Base-by-base conservation (phyloP, 345 rosid species). In the Populus ilicifolia region DNA sequence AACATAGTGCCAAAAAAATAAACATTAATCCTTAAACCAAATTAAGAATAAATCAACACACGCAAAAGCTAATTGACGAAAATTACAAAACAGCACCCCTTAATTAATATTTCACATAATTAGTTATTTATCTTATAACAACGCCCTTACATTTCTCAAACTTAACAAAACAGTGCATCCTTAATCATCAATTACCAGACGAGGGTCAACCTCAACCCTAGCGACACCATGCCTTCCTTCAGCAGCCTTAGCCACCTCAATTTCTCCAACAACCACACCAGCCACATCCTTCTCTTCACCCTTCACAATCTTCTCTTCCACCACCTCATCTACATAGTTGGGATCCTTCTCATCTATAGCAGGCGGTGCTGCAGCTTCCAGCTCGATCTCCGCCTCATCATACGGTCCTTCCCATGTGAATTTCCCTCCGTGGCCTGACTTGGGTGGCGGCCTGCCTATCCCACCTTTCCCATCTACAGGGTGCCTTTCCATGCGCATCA, bases 401-500 rank as follows among this genome's bases (percentile, higher is more conserved):
- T 43, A 86, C 0, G 96, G 91, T 0, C 96, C 98, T 67, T 93
- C 97, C 97, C 99, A 93, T n/a, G 96, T 93, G 87, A 81, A 94
- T 84, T 94, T 94, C 7, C 99, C 98, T 0, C 97, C 96, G 78
- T 75, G 97, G 30, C 99, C 96, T 0, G 90, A 89, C 80, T 93
- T 94, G 0, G 93, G 85, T 2, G 98, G 91, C 1, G 85, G 91
- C 29, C 69, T 78, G 8, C 83, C 75, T 10, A 94, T 86, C 9
- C 93, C 87, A 1, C 77, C 77, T 2, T 78, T 63, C 12, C 98
- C 98, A 54, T 89, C 84, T 6, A 79, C 84, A 0, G 97, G 91
- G 78, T 89, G 98, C 5, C 97, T 84, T 5, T 94, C 98, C 97
- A 89, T 84, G 50, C 95, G 84, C 18, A 84, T 87, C 10, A 89